These are phyloP conservation scores for Chamaenerion angustifolium DNA, from an alignment of 345 rosid genomes.

Conservation along the genomic window DNA sequence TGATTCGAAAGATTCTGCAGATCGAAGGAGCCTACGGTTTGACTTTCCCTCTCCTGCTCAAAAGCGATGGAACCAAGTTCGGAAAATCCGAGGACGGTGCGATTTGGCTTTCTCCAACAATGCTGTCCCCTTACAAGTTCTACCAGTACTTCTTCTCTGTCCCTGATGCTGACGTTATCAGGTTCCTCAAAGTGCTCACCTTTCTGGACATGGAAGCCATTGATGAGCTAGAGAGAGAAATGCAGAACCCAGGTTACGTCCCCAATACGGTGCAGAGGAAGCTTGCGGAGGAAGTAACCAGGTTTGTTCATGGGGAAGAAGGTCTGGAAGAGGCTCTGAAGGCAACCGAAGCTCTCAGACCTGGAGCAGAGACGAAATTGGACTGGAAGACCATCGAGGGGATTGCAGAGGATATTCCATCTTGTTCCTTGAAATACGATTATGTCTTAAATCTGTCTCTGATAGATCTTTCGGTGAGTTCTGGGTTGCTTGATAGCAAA, in stretches of 20 bases:
- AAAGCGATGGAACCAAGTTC: slow-evolving; percentile 83
- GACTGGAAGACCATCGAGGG: slow-evolving; percentile 82
- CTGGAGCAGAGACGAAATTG: slow-evolving; percentile 80
- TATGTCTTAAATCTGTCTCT: slow-evolving; percentile 39
- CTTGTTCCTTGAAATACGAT: slow-evolving; percentile 49
- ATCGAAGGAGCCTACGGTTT: slow-evolving; percentile 70
- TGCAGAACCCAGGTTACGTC: slow-evolving; percentile 53
- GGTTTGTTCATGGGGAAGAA: slow-evolving; percentile 84
- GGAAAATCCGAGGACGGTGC: slow-evolving; percentile 99
- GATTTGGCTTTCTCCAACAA: slow-evolving; percentile 68
- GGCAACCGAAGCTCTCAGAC: slow-evolving; percentile 85
- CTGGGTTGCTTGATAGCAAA: slow-evolving; percentile 83
- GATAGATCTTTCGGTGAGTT: slow-evolving; percentile 57
- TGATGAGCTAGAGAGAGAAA: slow-evolving; percentile 44
- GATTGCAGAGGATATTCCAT: slow-evolving; percentile 82
- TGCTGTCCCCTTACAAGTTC: slow-evolving; percentile 79
- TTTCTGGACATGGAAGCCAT: slow-evolving; percentile 62
- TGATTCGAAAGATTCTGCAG: slow-evolving; percentile 65
- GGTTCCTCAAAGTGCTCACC: slow-evolving; percentile 65
- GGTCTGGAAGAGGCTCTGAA: slow-evolving; percentile 79
- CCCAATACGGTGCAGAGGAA: slow-evolving; percentile 60
- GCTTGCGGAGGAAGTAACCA: slow-evolving; percentile 87
- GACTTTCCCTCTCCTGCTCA: slow-evolving; percentile 79
- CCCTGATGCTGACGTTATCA: slow-evolving; percentile 65
- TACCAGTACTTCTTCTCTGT: slow-evolving; percentile 94